Evolutionary conservation across 768 basidiomycete species (phyloP).

Genomic region (Suillus ampliporus): DNA sequence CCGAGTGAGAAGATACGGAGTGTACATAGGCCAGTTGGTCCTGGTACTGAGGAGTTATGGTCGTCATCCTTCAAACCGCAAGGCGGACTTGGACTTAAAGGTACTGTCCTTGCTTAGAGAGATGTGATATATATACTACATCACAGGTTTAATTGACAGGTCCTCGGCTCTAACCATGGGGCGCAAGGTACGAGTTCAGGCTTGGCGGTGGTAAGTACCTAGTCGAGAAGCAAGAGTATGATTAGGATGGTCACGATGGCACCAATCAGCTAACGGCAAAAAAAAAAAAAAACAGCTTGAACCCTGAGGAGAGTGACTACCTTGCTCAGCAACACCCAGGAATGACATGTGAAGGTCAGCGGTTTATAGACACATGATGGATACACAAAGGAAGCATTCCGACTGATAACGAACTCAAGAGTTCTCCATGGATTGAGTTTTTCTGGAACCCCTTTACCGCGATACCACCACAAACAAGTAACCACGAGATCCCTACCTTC

Average conservation of each 20-base stretch:
- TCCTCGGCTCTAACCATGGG: not conserved
- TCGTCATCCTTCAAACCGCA: not conserved
- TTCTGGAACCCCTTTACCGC: too few relatives aligned
- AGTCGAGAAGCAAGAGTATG: not conserved
- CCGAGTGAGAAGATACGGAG: not conserved
- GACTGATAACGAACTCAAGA: not conserved
- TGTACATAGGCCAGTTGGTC: not conserved
- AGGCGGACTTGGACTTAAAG: not conserved
- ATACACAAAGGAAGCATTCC: not conserved
- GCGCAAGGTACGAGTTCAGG: not conserved
- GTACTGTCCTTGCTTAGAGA: not conserved
- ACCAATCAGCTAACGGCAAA: constrained; percentile 62
- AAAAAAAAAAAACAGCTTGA: constrained; percentile 63
- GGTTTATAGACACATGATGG: not conserved
- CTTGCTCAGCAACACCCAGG: not conserved
- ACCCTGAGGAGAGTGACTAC: constrained; percentile 66
- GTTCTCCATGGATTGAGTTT: too few relatives aligned
- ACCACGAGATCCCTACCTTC: too few relatives aligned
- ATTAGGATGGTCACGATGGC: constrained; percentile 54
- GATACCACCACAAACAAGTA: not conserved
- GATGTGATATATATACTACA: constrained; percentile 1
- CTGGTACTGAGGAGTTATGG: not conserved
- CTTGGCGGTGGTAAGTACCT: not conserved
- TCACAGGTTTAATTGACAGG: not conserved
- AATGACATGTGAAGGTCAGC: not conserved